A percentile compares a stretch with the other conserved stretches of the same genome.
Evolutionary conservation across 192 early-diverging fungal species (phyloP).

Genomic region (Allomyces arbusculus): DNA sequence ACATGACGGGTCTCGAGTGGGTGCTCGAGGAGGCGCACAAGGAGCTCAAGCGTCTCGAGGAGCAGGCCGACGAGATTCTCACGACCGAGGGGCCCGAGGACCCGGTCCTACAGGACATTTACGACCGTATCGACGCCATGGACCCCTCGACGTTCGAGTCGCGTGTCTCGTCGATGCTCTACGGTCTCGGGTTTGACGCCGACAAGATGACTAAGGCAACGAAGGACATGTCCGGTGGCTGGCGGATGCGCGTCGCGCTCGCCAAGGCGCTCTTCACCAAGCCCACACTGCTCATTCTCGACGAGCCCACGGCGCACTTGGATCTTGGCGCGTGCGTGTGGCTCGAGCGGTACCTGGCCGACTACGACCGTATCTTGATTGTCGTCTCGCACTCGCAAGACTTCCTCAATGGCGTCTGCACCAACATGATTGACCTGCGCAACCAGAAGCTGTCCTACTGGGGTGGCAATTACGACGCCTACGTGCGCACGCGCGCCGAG

Average conservation of each 20-base stretch:
- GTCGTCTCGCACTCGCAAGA: conserved; percentile 88
- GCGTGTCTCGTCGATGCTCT: conserved; percentile 69
- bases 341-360: conserved; percentile 58
- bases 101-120: conserved; percentile 74
- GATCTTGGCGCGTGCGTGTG: conserved; percentile 81
- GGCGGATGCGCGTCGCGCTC: conserved; percentile 97
- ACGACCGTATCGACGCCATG: conserved; percentile 86
- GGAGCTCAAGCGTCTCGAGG: conserved; percentile 81
- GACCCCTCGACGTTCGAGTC: conserved; percentile 86
- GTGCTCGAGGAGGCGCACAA: conserved; percentile 75
- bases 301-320: conserved; percentile 74
- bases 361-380: conserved; percentile 66
- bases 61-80: conserved; percentile 75
- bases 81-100: conserved; percentile 62
- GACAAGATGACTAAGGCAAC: conserved; percentile 78
- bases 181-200: conserved; percentile 84
- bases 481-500: conserved; percentile 84
- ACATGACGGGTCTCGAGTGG: conserved; percentile 73
- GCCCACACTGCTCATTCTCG: conserved; percentile 52
- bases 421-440: conserved; percentile 86
- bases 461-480: conserved; percentile 92
- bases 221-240: conserved; percentile 96
- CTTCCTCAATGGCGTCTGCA: conserved; percentile 85
- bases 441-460: conserved; percentile 85
- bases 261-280: conserved; percentile 84